These are phyloP conservation scores for Elongisporangium prolatum DNA, from an alignment of 352 stramenopile genomes.

Conservation along the genomic window DNA sequence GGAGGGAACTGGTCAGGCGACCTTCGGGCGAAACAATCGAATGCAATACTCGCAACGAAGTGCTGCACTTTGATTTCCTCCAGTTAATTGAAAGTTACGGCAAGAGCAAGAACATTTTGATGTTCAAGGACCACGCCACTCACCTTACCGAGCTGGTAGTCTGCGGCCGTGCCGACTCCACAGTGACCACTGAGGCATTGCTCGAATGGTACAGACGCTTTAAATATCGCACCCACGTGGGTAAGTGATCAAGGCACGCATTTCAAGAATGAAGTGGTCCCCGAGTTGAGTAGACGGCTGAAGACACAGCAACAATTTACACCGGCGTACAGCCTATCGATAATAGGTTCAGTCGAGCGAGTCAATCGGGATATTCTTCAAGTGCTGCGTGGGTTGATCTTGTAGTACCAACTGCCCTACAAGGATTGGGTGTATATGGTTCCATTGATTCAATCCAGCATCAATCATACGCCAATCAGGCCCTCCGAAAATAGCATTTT, in stretches of 20 bases:
- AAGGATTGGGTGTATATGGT: too few relatives aligned
- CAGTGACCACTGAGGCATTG: slow-evolving; percentile 13
- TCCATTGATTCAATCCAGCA: too few relatives aligned
- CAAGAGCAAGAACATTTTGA: slow-evolving; percentile 17
- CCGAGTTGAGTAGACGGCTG: slow-evolving; percentile 10
- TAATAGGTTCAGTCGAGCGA: too few relatives aligned
- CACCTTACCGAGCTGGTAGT: slow-evolving; percentile 22
- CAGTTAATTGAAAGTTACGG: slow-evolving; percentile 19
- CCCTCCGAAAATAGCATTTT: too few relatives aligned
- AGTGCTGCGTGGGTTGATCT: too few relatives aligned
- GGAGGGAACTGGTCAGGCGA: slow-evolving; percentile 7
- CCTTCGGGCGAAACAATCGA: slow-evolving; percentile 4
- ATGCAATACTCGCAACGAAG: slow-evolving; percentile 10
- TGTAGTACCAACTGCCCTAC: too few relatives aligned
- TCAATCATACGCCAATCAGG: too few relatives aligned
- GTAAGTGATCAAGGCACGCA: slow-evolving; percentile 21
- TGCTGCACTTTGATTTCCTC: slow-evolving; percentile 23
- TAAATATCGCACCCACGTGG: slow-evolving; percentile 15
- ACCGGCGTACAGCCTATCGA: too few relatives aligned
- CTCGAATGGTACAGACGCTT: slow-evolving; percentile 19
- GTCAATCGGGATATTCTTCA: too few relatives aligned
- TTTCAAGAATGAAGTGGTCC: slow-evolving; percentile 24
- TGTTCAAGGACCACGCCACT: slow-evolving; percentile 22
- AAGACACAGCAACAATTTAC: slow-evolving; percentile 21
- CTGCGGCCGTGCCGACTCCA: slow-evolving; percentile 14